These are phyloP conservation scores for Rhodotorula sp. DNA, from an alignment of 1,284 basidiomycete genomes.

Conservation along the genomic window DNA sequence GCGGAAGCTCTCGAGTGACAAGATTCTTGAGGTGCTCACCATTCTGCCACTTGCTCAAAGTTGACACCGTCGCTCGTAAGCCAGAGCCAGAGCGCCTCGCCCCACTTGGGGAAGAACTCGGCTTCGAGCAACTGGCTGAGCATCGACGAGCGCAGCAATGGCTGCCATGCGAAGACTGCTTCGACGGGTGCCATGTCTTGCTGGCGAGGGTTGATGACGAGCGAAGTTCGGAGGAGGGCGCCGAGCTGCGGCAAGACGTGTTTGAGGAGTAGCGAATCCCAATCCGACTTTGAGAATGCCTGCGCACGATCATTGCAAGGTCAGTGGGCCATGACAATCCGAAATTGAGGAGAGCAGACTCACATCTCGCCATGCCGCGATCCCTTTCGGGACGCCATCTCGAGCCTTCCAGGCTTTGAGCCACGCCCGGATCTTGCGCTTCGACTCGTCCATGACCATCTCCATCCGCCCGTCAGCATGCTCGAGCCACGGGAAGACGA, in stretches of 20 bases:
- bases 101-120: constrained; percentile 96
- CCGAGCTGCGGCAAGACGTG: constrained; percentile 87
- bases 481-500: constrained; percentile 96
- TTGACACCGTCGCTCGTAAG: constrained; percentile 76
- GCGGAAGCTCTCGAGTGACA: background rate
- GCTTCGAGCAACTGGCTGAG: constrained; percentile 76
- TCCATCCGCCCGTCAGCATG: constrained; percentile 74
- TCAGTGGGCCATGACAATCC: too few relatives aligned
- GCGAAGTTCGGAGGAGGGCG: constrained; percentile 71
- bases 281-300: constrained; percentile 66
- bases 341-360: too few relatives aligned
- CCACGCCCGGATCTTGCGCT: constrained; percentile 74
- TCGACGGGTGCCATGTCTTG: constrained; percentile 74
- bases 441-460: constrained; percentile 76
- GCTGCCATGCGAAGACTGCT: constrained; percentile 73
- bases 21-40: constrained; percentile 62
- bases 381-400: constrained; percentile 71
- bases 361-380: constrained; percentile 76
- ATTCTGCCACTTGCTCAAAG: constrained; percentile 84
- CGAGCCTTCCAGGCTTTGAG: constrained; percentile 72
- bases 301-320: background rate
- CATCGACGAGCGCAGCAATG: constrained; percentile 69
- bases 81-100: constrained; percentile 87
- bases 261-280: constrained; percentile 87
- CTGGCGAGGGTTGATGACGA: constrained; percentile 80